phyloP scores from a whole-genome alignment of 495 filamentous ascomycete species.

The Symbiotaphrina buchneri region DNA sequence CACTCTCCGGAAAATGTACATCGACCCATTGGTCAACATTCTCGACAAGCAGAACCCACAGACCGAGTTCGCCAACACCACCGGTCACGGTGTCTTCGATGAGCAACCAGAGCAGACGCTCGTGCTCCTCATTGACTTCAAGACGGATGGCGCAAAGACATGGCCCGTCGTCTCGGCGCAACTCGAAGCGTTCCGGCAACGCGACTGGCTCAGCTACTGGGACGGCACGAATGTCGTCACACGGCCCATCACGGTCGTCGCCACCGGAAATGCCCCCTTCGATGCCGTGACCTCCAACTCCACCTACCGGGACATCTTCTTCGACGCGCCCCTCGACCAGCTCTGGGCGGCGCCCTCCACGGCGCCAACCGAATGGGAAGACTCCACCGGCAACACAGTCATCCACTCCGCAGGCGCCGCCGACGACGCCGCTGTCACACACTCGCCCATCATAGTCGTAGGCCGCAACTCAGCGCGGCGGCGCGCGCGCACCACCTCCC shows the following conservation, averaged over 20 bases:
- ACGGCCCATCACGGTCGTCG: slow-evolving; percentile 53
- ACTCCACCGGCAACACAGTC: neutral
- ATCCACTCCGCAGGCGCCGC: neutral
- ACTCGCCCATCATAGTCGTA: no score
- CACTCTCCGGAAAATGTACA: slow-evolving; percentile 39
- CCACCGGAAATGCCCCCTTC: slow-evolving; percentile 58
- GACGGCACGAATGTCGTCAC: slow-evolving; percentile 22
- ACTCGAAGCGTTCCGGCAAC: slow-evolving; percentile 38
- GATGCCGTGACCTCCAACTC: slow-evolving; percentile 24
- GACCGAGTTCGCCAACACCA: slow-evolving; percentile 18
- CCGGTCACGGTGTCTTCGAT: slow-evolving; percentile 34
- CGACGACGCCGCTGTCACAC: no score
- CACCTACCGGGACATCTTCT: slow-evolving; percentile 38
- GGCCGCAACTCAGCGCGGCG: neutral
- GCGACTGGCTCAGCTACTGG: slow-evolving; percentile 33
- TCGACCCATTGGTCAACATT: slow-evolving; percentile 35
- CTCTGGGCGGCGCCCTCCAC: slow-evolving; percentile 14
- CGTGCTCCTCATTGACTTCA: slow-evolving; percentile 52
- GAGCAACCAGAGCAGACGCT: slow-evolving; percentile 33
- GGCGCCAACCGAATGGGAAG: neutral
- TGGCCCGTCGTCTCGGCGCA: slow-evolving; percentile 25
- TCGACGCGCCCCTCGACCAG: slow-evolving; percentile 34
- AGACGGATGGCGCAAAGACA: slow-evolving; percentile 13
- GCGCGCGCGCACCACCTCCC: no score
- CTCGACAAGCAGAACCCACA: slow-evolving; percentile 26